phyloP scores from a whole-genome alignment of 2,329 filamentous ascomycete genomes.

The Sphaceloma murrayae region DNA sequence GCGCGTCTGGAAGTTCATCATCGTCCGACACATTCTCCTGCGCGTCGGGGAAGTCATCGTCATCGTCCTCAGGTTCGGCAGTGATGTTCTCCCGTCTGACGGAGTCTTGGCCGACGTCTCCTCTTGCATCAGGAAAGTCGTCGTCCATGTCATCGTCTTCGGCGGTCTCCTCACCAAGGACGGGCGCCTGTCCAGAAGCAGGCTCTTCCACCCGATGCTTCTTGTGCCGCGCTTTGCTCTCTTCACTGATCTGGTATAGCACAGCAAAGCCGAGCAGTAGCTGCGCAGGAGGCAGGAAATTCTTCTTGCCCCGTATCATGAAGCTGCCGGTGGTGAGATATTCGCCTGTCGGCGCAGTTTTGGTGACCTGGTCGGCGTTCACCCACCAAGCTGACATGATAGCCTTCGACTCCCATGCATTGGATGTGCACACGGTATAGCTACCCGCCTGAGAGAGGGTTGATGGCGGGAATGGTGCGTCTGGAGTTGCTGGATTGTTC shows the following conservation, averaged over 20 bases:
- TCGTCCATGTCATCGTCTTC: slow-evolving; percentile 22
- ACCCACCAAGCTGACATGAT: slow-evolving; percentile 97
- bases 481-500: slow-evolving; percentile 66
- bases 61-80: slow-evolving; percentile 20
- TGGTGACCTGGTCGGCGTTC: slow-evolving; percentile 78
- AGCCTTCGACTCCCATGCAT: slow-evolving; percentile 92
- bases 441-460: slow-evolving; percentile 86
- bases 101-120: too few relatives aligned
- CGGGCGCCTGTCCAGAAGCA: slow-evolving; percentile 19
- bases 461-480: slow-evolving; percentile 82
- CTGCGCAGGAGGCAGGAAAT: slow-evolving; percentile 78
- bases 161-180: slow-evolving; percentile 16
- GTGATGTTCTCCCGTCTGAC: too few relatives aligned
- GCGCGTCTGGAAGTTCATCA: slow-evolving; percentile 21
- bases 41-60: slow-evolving; percentile 35
- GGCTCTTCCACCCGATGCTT: slow-evolving; percentile 56
- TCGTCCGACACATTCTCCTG: slow-evolving; percentile 23
- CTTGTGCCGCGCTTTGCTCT: slow-evolving; percentile 70
- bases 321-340: slow-evolving; percentile 72
- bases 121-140: slow-evolving; percentile 22
- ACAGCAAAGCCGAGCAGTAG: slow-evolving; percentile 79
- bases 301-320: slow-evolving; percentile 75
- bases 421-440: slow-evolving; percentile 73
- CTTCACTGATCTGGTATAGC: slow-evolving; percentile 79
- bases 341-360: slow-evolving; percentile 69